A percentile compares a stretch with the other conserved stretches of the same genome.
Conservation (phyloP, 1,284 basidiomycete genomes). For the Malassezia obtusa region DNA sequence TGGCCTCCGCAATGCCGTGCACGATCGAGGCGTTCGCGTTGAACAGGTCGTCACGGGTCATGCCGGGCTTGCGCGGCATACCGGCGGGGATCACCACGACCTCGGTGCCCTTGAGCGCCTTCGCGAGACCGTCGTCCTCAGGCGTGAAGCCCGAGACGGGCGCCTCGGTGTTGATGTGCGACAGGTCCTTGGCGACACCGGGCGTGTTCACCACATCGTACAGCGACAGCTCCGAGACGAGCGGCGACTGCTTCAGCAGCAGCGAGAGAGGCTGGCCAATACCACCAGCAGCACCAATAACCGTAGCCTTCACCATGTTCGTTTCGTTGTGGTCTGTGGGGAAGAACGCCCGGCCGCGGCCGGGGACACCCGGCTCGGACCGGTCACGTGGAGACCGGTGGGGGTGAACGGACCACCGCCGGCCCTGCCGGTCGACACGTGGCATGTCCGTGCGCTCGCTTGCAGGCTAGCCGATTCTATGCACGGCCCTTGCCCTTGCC, state of each 20-base stretch:
- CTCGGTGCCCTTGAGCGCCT: constrained; percentile 72
- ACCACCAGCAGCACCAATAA: constrained; percentile 47
- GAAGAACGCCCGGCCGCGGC: not conserved
- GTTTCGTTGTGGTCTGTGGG: not conserved
- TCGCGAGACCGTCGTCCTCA: constrained; percentile 65
- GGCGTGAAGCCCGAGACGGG: constrained; percentile 49
- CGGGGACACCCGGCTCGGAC: not conserved
- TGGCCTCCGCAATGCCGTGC: constrained; percentile 77
- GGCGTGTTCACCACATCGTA: constrained; percentile 82
- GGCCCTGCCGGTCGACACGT: not conserved
- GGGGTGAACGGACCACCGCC: not conserved
- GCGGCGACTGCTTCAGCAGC: constrained; percentile 73
- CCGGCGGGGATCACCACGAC: constrained; percentile 93
- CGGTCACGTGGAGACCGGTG: not conserved
- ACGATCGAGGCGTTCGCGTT: constrained; percentile 96
- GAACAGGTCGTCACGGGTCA: constrained; percentile 80
- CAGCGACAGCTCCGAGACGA: constrained; percentile 64
- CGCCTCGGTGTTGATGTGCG: constrained; percentile 62
- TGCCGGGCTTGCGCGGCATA: constrained; percentile 72
- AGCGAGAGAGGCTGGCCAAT: constrained; percentile 75
- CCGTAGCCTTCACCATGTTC: constrained; percentile 37
- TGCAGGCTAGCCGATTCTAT: no score
- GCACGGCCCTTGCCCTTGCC: constrained; percentile 14
- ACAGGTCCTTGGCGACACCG: constrained; percentile 87
- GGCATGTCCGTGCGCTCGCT: not conserved